These are phyloP conservation scores for Epithele typhae DNA, from an alignment of 768 basidiomycete genomes.

Conservation along the genomic window DNA sequence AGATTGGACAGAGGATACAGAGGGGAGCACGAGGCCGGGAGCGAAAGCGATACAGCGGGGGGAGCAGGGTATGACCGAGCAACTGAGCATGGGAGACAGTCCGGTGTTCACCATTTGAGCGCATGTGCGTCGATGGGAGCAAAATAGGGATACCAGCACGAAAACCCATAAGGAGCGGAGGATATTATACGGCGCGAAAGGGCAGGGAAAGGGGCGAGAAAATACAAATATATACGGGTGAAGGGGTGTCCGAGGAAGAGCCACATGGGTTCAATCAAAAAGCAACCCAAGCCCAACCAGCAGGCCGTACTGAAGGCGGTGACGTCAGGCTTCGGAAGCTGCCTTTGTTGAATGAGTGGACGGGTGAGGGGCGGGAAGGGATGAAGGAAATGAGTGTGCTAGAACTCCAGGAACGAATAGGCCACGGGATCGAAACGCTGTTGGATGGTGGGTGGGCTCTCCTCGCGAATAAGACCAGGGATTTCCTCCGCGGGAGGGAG, in stretches of 20 bases:
- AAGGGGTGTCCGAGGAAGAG: neutral
- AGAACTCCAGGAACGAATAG: conserved; percentile 77
- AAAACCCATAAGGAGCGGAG: neutral
- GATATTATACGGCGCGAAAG: neutral
- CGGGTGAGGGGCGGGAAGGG: neutral
- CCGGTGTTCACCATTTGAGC: conserved; percentile 1
- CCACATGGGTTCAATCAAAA: neutral
- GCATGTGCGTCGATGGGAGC: neutral
- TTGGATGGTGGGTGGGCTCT: conserved; percentile 51
- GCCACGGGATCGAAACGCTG: conserved; percentile 63
- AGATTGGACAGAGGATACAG: neutral
- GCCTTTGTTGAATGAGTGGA: conserved; percentile 4
- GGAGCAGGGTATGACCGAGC: conserved; percentile 9
- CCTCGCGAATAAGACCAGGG: conserved; percentile 69
- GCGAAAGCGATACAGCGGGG: conserved; percentile 16
- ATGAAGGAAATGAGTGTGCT: conserved; percentile 11
- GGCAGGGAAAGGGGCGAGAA: neutral
- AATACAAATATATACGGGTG: no score
- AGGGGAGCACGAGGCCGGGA: neutral
- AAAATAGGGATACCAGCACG: conserved; percentile 3
- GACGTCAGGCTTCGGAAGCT: conserved; percentile 6
- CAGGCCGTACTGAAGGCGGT: neutral
- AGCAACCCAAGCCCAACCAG: conserved; percentile 8
- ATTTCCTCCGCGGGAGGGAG: conserved; percentile 75
- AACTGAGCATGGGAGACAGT: conserved; percentile 7